phyloP scores from a whole-genome alignment of 192 early-diverging fungal species.

The Entomortierella parvispora region DNA sequence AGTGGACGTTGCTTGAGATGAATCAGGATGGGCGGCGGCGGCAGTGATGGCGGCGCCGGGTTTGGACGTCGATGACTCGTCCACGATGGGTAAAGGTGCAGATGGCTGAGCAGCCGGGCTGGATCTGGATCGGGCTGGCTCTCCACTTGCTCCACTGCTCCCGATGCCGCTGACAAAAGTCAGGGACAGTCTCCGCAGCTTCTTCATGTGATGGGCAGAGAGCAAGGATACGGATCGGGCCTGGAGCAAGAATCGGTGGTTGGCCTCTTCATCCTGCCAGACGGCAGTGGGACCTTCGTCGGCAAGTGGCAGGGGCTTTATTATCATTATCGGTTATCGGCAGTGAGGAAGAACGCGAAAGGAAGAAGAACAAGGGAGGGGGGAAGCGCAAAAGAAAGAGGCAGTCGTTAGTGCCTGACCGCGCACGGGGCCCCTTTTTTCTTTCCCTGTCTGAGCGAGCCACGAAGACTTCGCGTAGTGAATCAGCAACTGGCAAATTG shows the following conservation, averaged over 20 bases:
- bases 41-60: constrained; percentile 8
- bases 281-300: constrained; percentile 31
- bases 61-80: too few species aligned
- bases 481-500: too few species aligned
- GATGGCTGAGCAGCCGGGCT: background rate
- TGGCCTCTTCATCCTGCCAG: constrained; percentile 52
- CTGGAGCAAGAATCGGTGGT: constrained; percentile 49
- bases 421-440: too few species aligned
- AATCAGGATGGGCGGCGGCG: background rate
- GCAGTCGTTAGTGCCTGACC: too few species aligned
- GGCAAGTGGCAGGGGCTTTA: constrained; percentile 33
- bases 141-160: background rate
- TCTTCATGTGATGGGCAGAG: constrained; percentile 44
- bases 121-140: background rate
- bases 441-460: too few species aligned
- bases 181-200: constrained; percentile 32
- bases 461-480: too few species aligned
- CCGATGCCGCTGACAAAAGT: constrained; percentile 31
- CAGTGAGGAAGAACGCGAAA: too few species aligned
- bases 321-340: too few species aligned
- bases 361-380: too few species aligned
- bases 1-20: constrained; percentile 1
- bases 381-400: too few species aligned
- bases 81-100: background rate
- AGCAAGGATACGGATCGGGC: constrained; percentile 34